phyloP scores from a whole-genome alignment of 345 rosid genomes.

The Rhodamnia rubescens region DNA sequence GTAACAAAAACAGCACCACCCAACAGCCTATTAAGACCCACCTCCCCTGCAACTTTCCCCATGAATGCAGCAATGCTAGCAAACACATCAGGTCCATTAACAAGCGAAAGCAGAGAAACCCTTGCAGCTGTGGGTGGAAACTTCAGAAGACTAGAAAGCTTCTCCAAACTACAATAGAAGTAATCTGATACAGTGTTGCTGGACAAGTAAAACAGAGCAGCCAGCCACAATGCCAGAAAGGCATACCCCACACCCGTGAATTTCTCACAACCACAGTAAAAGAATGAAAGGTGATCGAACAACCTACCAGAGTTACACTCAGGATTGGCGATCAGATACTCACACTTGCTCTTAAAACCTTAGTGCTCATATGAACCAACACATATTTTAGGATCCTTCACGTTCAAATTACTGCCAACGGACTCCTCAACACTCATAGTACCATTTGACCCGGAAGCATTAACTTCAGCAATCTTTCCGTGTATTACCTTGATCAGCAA shows the following conservation, averaged over 20 bases:
- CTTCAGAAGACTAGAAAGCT: slow-evolving; percentile 59
- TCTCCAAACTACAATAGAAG: slow-evolving; percentile 79
- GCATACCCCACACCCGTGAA: slow-evolving; percentile 29
- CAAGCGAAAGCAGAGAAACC: slow-evolving; percentile 80
- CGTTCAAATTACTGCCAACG: slow-evolving; percentile 8
- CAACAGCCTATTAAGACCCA: slow-evolving; percentile 82
- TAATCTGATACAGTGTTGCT: slow-evolving; percentile 87
- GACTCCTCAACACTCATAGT: not conserved
- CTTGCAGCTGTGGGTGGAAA: slow-evolving; percentile 82
- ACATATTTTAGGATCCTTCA: slow-evolving; percentile 17
- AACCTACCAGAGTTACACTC: slow-evolving; percentile 60
- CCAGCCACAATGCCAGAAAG: slow-evolving; percentile 55
- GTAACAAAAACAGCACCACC: slow-evolving; percentile 91
- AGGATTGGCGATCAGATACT: slow-evolving; percentile 45
- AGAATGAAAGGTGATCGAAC: slow-evolving; percentile 60
- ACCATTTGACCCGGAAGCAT: slow-evolving; percentile 1
- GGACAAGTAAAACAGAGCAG: slow-evolving; percentile 65
- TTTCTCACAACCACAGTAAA: slow-evolving; percentile 54
- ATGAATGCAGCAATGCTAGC: slow-evolving; percentile 86
- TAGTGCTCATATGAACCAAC: slow-evolving; percentile 23
- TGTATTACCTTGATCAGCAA: slow-evolving; percentile 5
- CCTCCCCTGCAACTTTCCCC: slow-evolving; percentile 66
- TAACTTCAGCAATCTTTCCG: slow-evolving; percentile 6
- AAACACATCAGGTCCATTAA: slow-evolving; percentile 91
- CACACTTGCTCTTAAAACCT: slow-evolving; percentile 38